Percentiles rank a stretch among this genome's conserved stretches.
These are phyloP conservation scores for Cystofilobasidium bisporidii DNA, from an alignment of 768 basidiomycete genomes.

Conservation along the genomic window DNA sequence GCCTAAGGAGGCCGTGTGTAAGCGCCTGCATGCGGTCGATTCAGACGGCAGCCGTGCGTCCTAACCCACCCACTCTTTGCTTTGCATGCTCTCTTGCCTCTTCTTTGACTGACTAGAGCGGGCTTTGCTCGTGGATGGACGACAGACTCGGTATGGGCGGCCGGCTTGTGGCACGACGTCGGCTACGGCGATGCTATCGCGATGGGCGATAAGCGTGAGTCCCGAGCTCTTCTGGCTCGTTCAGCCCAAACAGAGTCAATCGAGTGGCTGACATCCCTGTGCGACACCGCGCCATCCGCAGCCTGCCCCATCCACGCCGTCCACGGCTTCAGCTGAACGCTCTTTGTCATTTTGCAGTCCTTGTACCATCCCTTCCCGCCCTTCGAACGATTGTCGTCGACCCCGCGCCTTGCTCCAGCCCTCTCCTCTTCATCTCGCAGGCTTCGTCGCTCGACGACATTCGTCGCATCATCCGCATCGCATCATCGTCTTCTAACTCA, in stretches of 20 bases:
- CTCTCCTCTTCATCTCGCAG: too few species aligned
- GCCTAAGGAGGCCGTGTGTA: conserved; percentile 19
- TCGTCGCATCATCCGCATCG: too few species aligned
- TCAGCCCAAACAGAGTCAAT: neutral
- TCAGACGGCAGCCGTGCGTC: conserved; percentile 7
- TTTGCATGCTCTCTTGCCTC: too few species aligned
- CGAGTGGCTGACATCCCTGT: neutral
- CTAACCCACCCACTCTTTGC: too few species aligned
- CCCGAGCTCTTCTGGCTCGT: neutral
- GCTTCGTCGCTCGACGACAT: too few species aligned
- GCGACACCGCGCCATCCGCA: neutral
- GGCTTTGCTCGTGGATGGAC: too few species aligned
- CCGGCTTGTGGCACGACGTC: conserved; percentile 14
- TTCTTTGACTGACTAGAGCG: too few species aligned
- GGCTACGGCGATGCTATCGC: conserved; percentile 26
- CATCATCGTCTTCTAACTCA: too few species aligned
- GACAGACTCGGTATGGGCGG: conserved; percentile 16
- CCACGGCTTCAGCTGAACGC: neutral
- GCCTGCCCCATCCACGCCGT: conserved; percentile 26
- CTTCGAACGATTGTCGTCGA: too few species aligned
- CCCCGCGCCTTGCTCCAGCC: too few species aligned
- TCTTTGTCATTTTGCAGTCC: too few species aligned
- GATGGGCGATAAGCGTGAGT: conserved; percentile 24
- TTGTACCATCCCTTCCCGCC: neutral
- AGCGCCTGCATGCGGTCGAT: conserved; percentile 2